Conservation (phyloP, 2,329 filamentous ascomycete genomes). For the Aspergillus fischeri region DNA sequence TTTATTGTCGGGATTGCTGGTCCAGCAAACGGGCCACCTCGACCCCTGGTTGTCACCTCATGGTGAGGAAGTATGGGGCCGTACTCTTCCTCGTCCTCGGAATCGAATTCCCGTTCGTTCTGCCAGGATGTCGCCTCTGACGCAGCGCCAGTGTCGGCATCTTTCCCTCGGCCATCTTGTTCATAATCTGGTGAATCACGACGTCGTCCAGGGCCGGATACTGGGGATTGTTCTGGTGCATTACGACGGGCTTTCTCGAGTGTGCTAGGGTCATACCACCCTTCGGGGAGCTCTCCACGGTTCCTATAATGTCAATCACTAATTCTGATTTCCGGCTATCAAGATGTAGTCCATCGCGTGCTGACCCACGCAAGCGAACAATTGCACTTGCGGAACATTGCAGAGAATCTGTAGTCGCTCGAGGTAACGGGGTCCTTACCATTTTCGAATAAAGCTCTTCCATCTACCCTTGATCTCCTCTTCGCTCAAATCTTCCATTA, state of each 20-base stretch:
- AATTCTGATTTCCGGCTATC: not conserved
- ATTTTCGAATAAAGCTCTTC: constrained; percentile 89
- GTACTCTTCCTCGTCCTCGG: constrained; percentile 60
- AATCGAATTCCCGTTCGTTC: constrained; percentile 36
- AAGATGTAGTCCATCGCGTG: not conserved
- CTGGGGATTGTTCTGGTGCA: constrained; percentile 10
- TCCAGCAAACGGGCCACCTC: constrained; percentile 36
- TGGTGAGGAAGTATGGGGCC: constrained; percentile 49
- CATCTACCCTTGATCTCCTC: constrained; percentile 77
- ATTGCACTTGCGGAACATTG: not conserved
- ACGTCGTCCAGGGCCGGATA: not conserved
- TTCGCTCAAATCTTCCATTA: constrained; percentile 65
- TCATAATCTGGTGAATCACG: constrained; percentile 23
- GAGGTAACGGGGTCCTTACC: constrained; percentile 50
- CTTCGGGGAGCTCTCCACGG: constrained; percentile 75
- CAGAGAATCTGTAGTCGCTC: constrained; percentile 1
- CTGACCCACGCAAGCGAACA: not conserved
- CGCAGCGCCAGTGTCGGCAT: not conserved
- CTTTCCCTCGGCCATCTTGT: constrained; percentile 3
- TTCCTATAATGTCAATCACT: constrained; percentile 62
- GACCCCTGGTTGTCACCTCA: constrained; percentile 10
- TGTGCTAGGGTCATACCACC: constrained; percentile 86
- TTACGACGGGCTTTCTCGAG: constrained; percentile 50
- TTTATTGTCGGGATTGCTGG: constrained; percentile 65
- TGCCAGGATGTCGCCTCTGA: constrained; percentile 10